Evolutionary conservation across 306 rosid species (phyloP).

Genomic region (Biancaea sappan): DNA sequence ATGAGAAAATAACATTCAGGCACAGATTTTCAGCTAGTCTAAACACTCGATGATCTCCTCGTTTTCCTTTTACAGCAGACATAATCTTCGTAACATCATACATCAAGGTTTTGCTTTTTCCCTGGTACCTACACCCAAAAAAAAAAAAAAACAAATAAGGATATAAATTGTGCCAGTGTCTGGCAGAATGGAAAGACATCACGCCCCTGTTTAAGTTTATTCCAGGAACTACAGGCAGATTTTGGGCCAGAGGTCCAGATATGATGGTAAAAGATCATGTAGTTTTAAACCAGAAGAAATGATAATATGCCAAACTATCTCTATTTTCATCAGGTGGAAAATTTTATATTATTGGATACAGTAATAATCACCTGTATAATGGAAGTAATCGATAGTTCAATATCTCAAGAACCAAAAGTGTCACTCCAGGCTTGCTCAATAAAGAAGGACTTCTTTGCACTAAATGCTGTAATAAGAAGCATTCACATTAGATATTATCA

Average conservation of each 20-base stretch:
- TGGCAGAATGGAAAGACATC: constrained; percentile 9
- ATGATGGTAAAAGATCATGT: constrained; percentile 2
- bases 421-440: constrained; percentile 92
- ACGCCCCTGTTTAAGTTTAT: constrained; percentile 12
- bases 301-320: constrained; percentile 5
- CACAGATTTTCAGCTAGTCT: constrained; percentile 97
- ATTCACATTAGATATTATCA: constrained; percentile 31
- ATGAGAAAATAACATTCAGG: constrained; percentile 87
- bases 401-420: constrained; percentile 94
- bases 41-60: constrained; percentile 94
- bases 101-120: constrained; percentile 94
- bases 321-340: background rate
- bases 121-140: constrained; percentile 89
- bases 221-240: constrained; percentile 14
- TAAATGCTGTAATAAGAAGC: constrained; percentile 64
- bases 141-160: constrained; percentile 31
- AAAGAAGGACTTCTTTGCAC: constrained; percentile 79
- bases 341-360: background rate
- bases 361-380: constrained; percentile 77
- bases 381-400: constrained; percentile 97
- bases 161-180: constrained; percentile 25
- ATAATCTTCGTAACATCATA: constrained; percentile 95
- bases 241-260: constrained; percentile 23
- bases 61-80: constrained; percentile 79
- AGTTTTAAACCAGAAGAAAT: background rate